Evolutionary conservation across 2,329 filamentous ascomycete genomes (phyloP).

Genomic region (Botrytis tulipae): DNA sequence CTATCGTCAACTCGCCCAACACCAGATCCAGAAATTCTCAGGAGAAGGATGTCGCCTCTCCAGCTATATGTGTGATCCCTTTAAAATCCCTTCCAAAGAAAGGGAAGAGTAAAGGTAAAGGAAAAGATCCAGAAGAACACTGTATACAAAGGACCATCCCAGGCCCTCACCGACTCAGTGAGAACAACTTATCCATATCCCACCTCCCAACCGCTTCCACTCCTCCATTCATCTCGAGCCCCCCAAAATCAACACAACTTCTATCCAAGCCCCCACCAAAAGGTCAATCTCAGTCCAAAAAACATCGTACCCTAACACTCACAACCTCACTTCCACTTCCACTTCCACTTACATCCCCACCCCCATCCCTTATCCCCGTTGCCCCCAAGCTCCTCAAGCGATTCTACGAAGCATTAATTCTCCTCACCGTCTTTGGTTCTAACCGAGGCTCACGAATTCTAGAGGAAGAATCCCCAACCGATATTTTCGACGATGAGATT

Average conservation of each 20-base stretch:
- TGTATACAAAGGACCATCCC: not conserved
- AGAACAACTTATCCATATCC: not conserved
- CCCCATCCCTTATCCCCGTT: not conserved
- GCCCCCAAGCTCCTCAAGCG: constrained; percentile 31
- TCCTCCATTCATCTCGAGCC: not conserved
- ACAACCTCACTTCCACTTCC: not conserved
- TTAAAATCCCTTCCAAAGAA: not conserved
- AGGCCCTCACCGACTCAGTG: not conserved
- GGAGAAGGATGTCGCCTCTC: not conserved
- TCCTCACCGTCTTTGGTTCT: constrained; percentile 39
- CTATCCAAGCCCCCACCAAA: not conserved
- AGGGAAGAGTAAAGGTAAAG: not conserved
- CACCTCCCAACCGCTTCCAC: not conserved
- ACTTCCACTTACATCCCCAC: not conserved
- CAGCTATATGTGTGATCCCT: not conserved
- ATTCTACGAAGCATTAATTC: constrained; percentile 43
- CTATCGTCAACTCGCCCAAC: not conserved
- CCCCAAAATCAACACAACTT: not conserved
- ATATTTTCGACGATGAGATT: constrained; percentile 6
- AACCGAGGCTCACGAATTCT: constrained; percentile 35
- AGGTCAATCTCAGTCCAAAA: not conserved
- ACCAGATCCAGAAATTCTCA: not conserved
- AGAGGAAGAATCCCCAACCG: constrained; percentile 17
- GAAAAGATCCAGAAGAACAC: not conserved
- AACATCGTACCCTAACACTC: not conserved